Evolutionary conservation across 1,284 basidiomycete species (phyloP), one percentile per base, ranked within the genome.

Genomic region (Phlebopus sp.): DNA sequence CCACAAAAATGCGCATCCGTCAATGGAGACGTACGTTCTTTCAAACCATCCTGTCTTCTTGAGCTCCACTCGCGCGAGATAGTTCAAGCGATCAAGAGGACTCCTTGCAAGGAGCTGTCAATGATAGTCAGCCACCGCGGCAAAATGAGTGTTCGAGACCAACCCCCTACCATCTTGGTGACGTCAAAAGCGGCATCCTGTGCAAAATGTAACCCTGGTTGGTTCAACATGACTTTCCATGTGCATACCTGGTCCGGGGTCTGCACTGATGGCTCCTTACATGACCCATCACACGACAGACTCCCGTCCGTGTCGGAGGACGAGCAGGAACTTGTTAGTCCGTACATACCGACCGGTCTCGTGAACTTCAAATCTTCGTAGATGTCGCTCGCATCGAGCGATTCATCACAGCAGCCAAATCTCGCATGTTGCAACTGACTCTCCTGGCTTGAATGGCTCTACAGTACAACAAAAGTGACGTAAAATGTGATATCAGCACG

Each of bases 31-130:
- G 5, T 40, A 62, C 60, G 34, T 36, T 58, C 64, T 60, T 49
- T 63, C 60, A 7, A 65, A 51, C 60, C 60, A 63, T 17, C 64
- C 64, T 5, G 60, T 50, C 39, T 57, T 66, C 51, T 65, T 67
- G 5, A 63, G 35, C 18, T 63, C 64, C 37, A 52, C 52, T 34
- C 60, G 51, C 3, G 64, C 60, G 37, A 63, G 36, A 3, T 55
- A 57, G 18, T 65, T 63, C 1, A 63, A 61, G 10, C 60, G 63
- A 38, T 63, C 60, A 42, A 63, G 30, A 4, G 64, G 60, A 47
- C 60, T 63, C 25, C 45, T 51, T 1, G 47, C 52, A 47, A 49
- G 41, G 37, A 63, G 37, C 60, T 51, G 18, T 7, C 14, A 23
- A 41, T 15, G 9, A 32, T 21, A 35, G 11, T 32, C 1, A 49